These are phyloP conservation scores for Alternaria infectoria DNA, from an alignment of 2,329 filamentous ascomycete species.

Conservation along the genomic window DNA sequence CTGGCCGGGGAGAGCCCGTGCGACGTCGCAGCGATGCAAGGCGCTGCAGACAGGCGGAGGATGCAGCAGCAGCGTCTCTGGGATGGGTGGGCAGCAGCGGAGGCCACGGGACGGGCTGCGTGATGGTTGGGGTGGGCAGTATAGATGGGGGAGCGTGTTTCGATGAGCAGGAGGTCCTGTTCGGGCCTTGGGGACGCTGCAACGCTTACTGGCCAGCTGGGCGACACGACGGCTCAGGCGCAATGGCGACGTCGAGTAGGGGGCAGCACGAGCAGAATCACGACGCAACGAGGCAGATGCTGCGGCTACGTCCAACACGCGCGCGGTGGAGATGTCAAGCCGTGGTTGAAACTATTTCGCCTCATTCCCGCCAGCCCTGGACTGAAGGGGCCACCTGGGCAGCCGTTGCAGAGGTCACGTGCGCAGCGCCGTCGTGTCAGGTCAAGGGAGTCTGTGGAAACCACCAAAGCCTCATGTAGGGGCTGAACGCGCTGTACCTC, in stretches of 20 bases:
- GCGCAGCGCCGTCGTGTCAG: background rate
- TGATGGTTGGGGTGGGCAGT: conserved; percentile 29
- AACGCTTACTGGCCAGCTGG: conserved; percentile 34
- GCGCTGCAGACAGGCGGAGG: conserved; percentile 19
- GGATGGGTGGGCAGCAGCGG: conserved; percentile 16
- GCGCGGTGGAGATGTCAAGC: conserved; percentile 1
- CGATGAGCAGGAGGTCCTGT: conserved; percentile 32
- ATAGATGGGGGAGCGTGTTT: conserved; percentile 25
- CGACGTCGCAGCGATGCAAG: conserved; percentile 35
- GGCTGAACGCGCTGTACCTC: background rate
- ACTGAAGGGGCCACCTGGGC: background rate
- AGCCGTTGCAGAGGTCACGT: conserved; percentile 18
- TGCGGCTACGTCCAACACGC: background rate
- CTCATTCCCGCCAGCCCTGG: conserved; percentile 11
- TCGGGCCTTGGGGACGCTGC: conserved; percentile 35
- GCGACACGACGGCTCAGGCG: conserved; percentile 25
- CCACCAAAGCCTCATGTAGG: background rate
- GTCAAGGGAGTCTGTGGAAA: background rate
- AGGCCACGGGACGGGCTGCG: conserved; percentile 18
- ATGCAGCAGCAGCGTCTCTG: conserved; percentile 23
- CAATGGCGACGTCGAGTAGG: conserved; percentile 22
- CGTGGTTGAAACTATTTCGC: conserved; percentile 10
- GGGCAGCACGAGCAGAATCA: conserved; percentile 4
- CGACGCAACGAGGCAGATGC: conserved; percentile 2
- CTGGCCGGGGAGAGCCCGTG: conserved; percentile 42